Evolutionary conservation across 805 yeast genomes (phyloP).

Genomic region (Deakozyma indianensis): DNA sequence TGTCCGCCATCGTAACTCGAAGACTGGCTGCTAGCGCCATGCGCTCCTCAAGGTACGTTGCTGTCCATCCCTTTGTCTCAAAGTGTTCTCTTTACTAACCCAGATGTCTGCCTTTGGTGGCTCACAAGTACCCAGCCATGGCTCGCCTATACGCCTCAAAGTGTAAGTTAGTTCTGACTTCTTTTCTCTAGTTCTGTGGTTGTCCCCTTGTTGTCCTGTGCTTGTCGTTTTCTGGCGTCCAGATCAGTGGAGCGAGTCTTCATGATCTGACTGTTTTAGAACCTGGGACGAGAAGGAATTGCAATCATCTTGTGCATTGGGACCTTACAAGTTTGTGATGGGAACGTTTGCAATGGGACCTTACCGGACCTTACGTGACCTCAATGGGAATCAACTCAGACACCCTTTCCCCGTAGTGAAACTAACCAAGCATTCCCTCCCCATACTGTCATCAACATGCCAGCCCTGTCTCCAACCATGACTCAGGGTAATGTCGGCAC

Average conservation of each 20-base stretch:
- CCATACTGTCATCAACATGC: conserved; percentile 90
- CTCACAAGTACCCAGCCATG: conserved; percentile 5
- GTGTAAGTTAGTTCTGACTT: conserved; percentile 12
- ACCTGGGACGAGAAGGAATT: no score
- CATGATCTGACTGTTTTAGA: no score
- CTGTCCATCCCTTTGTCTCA: neutral
- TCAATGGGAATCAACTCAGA: no score
- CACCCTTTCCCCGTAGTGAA: no score
- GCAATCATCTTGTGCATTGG: no score
- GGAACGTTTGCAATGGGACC: no score
- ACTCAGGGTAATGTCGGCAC: conserved; percentile 83
- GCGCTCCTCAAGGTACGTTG: neutral
- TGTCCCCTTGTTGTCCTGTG: no score
- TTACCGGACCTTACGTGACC: no score
- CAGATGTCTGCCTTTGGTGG: neutral
- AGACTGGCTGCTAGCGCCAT: neutral
- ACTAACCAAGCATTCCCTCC: conserved; percentile 39
- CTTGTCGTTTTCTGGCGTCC: no score
- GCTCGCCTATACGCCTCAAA: conserved; percentile 25
- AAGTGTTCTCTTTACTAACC: neutral
- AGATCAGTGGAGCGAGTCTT: no score
- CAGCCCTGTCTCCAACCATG: conserved; percentile 99
- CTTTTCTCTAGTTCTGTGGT: no score
- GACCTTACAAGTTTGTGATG: neutral
- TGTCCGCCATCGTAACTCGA: neutral